Conservation (phyloP, 768 basidiomycete genomes). For the Kwoniella dendrophila region DNA sequence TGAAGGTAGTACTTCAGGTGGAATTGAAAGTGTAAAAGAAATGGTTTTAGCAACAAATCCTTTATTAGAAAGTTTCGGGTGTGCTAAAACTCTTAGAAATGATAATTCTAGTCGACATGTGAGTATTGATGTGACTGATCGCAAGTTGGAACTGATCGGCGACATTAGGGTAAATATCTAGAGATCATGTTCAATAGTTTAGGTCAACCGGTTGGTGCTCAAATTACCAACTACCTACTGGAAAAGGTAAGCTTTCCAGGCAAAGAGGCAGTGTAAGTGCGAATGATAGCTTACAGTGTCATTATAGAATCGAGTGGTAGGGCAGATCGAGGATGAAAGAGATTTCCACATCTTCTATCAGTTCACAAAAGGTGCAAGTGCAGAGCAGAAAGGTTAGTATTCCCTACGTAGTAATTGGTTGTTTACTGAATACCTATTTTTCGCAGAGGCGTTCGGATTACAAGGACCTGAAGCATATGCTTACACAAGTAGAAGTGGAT, state of each 20-base stretch:
- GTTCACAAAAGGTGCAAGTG: conserved; percentile 91
- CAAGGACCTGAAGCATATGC: conserved; percentile 95
- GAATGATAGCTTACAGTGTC: conserved; percentile 14
- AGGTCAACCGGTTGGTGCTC: conserved; percentile 93
- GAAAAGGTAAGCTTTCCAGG: conserved; percentile 78
- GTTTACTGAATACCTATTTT: conserved; percentile 5
- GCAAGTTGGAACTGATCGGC: not conserved
- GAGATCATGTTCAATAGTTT: conserved; percentile 97
- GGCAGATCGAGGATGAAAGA: conserved; percentile 92
- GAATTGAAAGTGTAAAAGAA: conserved; percentile 97
- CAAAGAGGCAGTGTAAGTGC: not conserved
- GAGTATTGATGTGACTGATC: conserved; percentile 53
- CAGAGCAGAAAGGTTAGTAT: conserved; percentile 78
- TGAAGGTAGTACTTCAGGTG: conserved; percentile 66
- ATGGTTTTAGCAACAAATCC: conserved; percentile 99
- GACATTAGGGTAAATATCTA: conserved; percentile 86
- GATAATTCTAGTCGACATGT: conserved; percentile 99
- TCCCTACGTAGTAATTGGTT: not conserved
- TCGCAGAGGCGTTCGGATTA: conserved; percentile 83
- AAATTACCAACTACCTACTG: conserved; percentile 96
- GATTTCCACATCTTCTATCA: conserved; percentile 99
- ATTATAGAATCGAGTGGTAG: conserved; percentile 67
- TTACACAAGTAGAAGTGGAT: conserved; percentile 89
- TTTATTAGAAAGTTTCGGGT: conserved; percentile 94
- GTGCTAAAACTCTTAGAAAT: conserved; percentile 97